Base-by-base conservation (phyloP, 495 filamentous ascomycete genomes). In the Clohesyomyces aquaticus region DNA sequence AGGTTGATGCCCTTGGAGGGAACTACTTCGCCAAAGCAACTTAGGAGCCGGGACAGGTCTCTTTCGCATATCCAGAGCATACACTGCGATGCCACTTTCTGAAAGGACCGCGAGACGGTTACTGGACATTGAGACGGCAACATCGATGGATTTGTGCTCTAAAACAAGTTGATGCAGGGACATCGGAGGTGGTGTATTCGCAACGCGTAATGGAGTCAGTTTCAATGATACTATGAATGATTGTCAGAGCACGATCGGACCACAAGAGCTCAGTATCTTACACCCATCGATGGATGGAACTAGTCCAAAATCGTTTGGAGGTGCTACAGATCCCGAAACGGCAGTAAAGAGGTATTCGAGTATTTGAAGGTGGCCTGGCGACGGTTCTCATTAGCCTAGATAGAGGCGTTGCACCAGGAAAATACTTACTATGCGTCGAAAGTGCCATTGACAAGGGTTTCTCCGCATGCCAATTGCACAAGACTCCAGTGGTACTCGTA, bases 141-240 rank as follows among this genome's bases (percentile, higher is more conserved):
- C 83, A 73, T 97, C 92, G 56, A 89, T 77, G 9, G 82, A 80
- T 53, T 86, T 87, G 2, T 81, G 81, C 42, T 81, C 79, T 27
- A 91, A 71, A 22, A 77, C 64, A 49, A 97, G 68, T 63, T 96
- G 91, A 68, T 86, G 86, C 56, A 93, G 80, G 16, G 93, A 84
- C 91, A 97, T 96, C 29, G 94, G 94, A 35, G 94, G 94, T 41
- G 94, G 94, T 16, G 95, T 82, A 67, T 93, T 96, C 42, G 91
- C 87, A 49, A 87, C 78, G 61, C 89, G 81, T 69, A 98, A 80
- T 3, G 95, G 90, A 4, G 94, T 97, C 51, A 98, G 74, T 71
- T 95, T 95, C 56, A 97, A 79, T 21, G 68, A 81, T 72, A 77
- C 83, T 86, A 61, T 29, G 12, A 27, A 22, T 21, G 10, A 23